A percentile compares a stretch with the other conserved stretches of the same genome.
Evolutionary conservation across 495 filamentous ascomycete genomes (phyloP).

Genomic region (Penicilliopsis zonata): DNA sequence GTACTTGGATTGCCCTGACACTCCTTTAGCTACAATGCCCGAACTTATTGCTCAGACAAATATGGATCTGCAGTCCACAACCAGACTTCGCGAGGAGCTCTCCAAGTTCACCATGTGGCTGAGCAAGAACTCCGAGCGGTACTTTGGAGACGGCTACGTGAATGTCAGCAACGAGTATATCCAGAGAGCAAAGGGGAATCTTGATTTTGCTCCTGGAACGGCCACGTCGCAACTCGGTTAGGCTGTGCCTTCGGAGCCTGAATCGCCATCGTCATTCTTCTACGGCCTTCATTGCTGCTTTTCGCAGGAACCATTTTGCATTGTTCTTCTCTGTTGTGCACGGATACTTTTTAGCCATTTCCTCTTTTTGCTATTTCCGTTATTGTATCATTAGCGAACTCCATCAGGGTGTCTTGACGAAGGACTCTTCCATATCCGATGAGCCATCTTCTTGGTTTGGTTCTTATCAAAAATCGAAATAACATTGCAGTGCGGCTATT

Average conservation of each 20-base stretch:
- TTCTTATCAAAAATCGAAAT: too few species aligned
- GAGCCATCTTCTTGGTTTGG: too few species aligned
- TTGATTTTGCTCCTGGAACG: slow-evolving; percentile 15
- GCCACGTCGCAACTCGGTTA: slow-evolving; percentile 17
- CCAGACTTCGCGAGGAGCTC: slow-evolving; percentile 77
- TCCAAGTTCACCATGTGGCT: slow-evolving; percentile 72
- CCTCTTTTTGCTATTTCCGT: too few species aligned
- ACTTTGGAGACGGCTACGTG: slow-evolving; percentile 72
- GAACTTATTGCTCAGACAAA: slow-evolving; percentile 94
- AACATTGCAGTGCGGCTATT: too few species aligned
- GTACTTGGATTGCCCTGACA: not conserved
- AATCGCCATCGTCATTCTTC: not conserved
- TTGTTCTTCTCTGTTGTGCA: too few species aligned
- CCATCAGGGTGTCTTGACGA: too few species aligned
- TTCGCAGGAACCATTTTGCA: too few species aligned
- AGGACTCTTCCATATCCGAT: too few species aligned
- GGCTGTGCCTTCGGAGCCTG: too few species aligned
- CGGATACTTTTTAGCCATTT: too few species aligned
- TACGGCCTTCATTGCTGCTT: too few species aligned
- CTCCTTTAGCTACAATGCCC: slow-evolving; percentile 62
- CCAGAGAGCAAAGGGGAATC: slow-evolving; percentile 36
- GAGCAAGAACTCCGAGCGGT: slow-evolving; percentile 54
- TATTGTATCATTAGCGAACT: too few species aligned
- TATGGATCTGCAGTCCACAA: slow-evolving; percentile 86
- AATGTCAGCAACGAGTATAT: slow-evolving; percentile 47